Conservation (phyloP, 495 filamentous ascomycete genomes). For the Aspergillus leporis region DNA sequence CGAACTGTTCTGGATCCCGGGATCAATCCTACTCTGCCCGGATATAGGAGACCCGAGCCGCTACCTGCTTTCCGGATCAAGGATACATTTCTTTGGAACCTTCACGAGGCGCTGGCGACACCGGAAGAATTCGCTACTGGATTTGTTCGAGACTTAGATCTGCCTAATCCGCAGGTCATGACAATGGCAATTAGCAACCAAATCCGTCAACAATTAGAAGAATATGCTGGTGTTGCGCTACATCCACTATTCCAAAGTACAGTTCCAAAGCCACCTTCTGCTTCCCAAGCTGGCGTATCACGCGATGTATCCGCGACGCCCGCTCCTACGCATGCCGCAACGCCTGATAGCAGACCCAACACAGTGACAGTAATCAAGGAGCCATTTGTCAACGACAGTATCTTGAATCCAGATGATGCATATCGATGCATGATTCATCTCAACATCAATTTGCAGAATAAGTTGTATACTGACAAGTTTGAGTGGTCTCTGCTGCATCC, state of each 20-base stretch:
- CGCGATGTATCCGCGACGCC: constrained; percentile 56
- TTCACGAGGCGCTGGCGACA: constrained; percentile 91
- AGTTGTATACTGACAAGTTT: constrained; percentile 94
- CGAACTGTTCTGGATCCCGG: constrained; percentile 59
- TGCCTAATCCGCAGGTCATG: constrained; percentile 68
- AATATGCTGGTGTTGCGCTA: constrained; percentile 91
- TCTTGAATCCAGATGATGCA: constrained; percentile 82
- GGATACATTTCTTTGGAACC: constrained; percentile 95
- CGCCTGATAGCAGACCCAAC: constrained; percentile 46
- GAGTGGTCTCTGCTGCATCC: constrained; percentile 97
- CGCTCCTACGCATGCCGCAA: constrained; percentile 45
- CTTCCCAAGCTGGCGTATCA: constrained; percentile 39
- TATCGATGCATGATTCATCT: constrained; percentile 89
- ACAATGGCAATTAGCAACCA: constrained; percentile 83
- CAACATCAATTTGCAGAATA: constrained; percentile 89
- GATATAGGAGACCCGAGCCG: constrained; percentile 74
- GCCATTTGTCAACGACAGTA: constrained; percentile 50
- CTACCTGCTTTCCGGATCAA: constrained; percentile 83
- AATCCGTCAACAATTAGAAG: constrained; percentile 92
- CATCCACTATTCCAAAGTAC: constrained; percentile 82
- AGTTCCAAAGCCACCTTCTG: constrained; percentile 41
- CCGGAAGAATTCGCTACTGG: constrained; percentile 90
- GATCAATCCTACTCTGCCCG: constrained; percentile 64
- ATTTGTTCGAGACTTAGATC: constrained; percentile 93
- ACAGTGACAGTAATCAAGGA: constrained; percentile 44